These are phyloP conservation scores for Actinomucor elegans DNA, from an alignment of 371 early-diverging fungal genomes.

Conservation along the genomic window DNA sequence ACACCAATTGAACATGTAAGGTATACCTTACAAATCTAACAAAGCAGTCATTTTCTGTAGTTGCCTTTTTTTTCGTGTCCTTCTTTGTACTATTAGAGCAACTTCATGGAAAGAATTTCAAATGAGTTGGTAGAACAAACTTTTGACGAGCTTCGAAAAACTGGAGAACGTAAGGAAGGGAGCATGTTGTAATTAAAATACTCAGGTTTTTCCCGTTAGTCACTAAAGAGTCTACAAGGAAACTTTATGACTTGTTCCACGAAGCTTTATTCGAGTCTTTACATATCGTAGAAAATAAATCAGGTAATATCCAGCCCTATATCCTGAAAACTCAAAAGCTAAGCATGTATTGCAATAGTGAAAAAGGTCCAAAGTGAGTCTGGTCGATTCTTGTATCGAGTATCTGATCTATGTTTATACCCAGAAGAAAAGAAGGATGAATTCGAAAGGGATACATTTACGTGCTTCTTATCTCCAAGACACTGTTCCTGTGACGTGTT, in stretches of 20 bases:
- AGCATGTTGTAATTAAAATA: too few species aligned
- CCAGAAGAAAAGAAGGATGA: background rate
- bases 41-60: too few species aligned
- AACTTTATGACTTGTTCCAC: conserved; percentile 11
- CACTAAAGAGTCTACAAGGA: conserved; percentile 10
- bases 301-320: conserved; percentile 6
- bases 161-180: too few species aligned
- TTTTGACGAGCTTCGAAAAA: too few species aligned
- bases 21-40: too few species aligned
- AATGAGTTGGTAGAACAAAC: too few species aligned
- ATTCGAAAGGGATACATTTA: too few species aligned
- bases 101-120: too few species aligned
- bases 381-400: conserved; percentile 19
- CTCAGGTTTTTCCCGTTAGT: background rate
- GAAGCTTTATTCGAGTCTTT: conserved; percentile 19
- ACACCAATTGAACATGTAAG: too few species aligned
- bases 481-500: conserved; percentile 25
- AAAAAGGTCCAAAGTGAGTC: conserved; percentile 12
- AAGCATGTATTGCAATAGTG: background rate
- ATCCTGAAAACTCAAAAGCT: background rate
- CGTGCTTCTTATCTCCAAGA: conserved; percentile 18
- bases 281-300: conserved; percentile 21
- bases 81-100: too few species aligned
- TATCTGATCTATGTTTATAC: conserved; percentile 18
- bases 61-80: too few species aligned